These are phyloP conservation scores for Suillus subluteus DNA, from an alignment of 768 basidiomycete species.

Conservation along the genomic window DNA sequence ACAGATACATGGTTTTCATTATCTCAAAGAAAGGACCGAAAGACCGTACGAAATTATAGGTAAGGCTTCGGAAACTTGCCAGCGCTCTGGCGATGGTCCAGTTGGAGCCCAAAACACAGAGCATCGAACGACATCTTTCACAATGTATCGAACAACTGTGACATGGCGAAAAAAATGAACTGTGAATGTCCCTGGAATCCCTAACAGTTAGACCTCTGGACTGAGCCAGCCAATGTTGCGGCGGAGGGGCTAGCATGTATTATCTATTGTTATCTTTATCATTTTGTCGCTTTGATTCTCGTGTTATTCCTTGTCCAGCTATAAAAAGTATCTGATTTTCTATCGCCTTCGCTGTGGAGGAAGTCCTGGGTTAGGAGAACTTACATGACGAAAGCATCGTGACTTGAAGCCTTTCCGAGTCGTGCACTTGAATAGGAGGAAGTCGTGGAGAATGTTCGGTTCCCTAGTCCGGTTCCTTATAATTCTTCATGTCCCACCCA, in stretches of 20 bases:
- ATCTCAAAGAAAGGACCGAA: too few relatives aligned
- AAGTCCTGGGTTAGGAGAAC: neutral
- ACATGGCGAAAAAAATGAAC: neutral
- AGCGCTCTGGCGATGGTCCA: too few relatives aligned
- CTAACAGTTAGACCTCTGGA: neutral
- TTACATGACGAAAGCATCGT: neutral
- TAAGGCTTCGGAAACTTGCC: too few relatives aligned
- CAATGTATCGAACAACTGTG: too few relatives aligned
- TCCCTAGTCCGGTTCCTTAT: neutral
- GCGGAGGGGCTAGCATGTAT: neutral
- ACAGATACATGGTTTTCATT: too few relatives aligned
- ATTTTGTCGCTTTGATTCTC: neutral
- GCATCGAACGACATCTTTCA: too few relatives aligned
- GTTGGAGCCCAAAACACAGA: too few relatives aligned
- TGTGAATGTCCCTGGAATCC: neutral
- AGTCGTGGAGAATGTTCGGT: neutral
- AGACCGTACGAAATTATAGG: too few relatives aligned
- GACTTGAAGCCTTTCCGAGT: neutral
- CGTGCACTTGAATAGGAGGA: neutral
- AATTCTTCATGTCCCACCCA: neutral
- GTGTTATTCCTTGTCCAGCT: neutral
- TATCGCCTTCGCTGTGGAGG: neutral
- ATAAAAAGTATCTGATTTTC: neutral
- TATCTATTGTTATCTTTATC: neutral
- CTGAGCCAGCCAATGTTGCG: neutral